phyloP scores from a whole-genome alignment of 371 early-diverging fungal genomes.

The Lichtheimia corymbifera region DNA sequence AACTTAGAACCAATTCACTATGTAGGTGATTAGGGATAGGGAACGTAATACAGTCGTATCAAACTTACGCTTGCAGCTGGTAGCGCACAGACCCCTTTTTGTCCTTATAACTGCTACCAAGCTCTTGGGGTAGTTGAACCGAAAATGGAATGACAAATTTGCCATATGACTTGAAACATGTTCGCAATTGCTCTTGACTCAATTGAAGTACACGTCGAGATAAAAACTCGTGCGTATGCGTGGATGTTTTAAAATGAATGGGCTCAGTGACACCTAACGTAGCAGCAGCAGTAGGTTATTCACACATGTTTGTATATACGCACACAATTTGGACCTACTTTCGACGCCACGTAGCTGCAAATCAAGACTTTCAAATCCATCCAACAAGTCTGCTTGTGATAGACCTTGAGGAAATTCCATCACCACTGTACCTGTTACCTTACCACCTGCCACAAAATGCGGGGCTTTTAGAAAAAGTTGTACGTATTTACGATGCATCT shows the following conservation, averaged over 20 bases:
- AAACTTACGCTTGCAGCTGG: constrained; percentile 24
- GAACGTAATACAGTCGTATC: background rate
- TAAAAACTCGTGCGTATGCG: constrained; percentile 19
- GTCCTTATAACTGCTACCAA: constrained; percentile 25
- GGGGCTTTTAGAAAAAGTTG: constrained; percentile 35
- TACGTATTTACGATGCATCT: constrained; percentile 19
- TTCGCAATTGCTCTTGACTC: constrained; percentile 4
- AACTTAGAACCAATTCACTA: background rate
- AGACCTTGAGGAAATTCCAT: constrained; percentile 13
- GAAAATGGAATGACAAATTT: constrained; percentile 17
- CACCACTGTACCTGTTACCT: constrained; percentile 26
- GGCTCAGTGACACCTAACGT: background rate
- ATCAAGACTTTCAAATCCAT: constrained; percentile 11
- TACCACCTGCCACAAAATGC: constrained; percentile 31
- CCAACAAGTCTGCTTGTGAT: constrained; percentile 7
- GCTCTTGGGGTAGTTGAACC: constrained; percentile 15
- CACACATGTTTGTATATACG: background rate
- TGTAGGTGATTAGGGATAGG: background rate
- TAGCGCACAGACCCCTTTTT: constrained; percentile 32
- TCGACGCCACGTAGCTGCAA: constrained; percentile 21
- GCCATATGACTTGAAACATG: constrained; percentile 1
- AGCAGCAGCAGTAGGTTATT: too few relatives aligned
- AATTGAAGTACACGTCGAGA: constrained; percentile 8
- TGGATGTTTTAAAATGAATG: constrained; percentile 6
- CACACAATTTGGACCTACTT: constrained; percentile 12